These are phyloP conservation scores for Boletus vermiculosoides DNA, from an alignment of 768 basidiomycete species.

Conservation along the genomic window DNA sequence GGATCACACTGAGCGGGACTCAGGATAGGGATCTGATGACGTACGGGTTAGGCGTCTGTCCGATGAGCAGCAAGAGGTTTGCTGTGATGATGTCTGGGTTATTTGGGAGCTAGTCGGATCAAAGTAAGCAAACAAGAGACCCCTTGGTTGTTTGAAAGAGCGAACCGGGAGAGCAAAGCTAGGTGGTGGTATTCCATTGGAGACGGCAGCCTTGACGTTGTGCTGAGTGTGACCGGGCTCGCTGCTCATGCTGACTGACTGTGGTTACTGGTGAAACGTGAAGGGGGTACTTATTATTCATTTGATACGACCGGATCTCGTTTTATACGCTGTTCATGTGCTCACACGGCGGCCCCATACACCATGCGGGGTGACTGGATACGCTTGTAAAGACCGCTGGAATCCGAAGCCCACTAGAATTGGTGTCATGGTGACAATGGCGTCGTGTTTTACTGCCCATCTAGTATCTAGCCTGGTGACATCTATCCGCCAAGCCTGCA, in stretches of 20 bases:
- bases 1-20: background rate
- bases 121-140: background rate
- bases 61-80: constrained; percentile 42
- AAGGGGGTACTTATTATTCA: too few species aligned
- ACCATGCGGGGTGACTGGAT: background rate
- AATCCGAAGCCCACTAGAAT: background rate
- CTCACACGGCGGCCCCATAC: background rate
- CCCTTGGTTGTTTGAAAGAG: background rate
- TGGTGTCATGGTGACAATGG: too few species aligned
- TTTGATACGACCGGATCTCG: background rate
- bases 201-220: constrained; percentile 27
- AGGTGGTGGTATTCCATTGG: constrained; percentile 43
- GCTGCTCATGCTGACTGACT: constrained; percentile 7
- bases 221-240: constrained; percentile 12
- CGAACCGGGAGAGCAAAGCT: constrained; percentile 42
- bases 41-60: constrained; percentile 40
- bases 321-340: background rate
- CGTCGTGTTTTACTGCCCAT: too few species aligned
- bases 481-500: too few species aligned
- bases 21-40: constrained; percentile 4
- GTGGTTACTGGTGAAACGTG: background rate
- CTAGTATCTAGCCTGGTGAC: background rate
- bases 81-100: constrained; percentile 48
- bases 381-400: background rate
- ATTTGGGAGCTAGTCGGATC: constrained; percentile 42